Conservation (phyloP, 2,329 filamentous ascomycete species). For the Gaeumannomyces tritici region DNA sequence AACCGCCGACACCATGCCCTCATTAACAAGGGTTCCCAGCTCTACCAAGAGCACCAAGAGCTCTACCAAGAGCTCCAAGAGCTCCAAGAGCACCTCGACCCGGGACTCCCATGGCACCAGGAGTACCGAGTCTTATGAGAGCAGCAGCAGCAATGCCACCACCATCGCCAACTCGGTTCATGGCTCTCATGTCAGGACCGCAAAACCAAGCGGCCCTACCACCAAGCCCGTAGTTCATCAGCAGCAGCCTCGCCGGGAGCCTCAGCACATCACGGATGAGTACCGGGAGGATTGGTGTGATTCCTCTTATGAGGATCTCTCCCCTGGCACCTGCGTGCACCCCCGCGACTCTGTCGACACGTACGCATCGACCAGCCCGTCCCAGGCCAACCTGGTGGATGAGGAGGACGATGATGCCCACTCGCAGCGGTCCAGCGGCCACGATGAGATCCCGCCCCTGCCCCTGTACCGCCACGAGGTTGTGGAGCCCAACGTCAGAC, state of each 20-base stretch:
- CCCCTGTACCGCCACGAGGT: conserved; percentile 52
- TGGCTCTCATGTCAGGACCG: conserved; percentile 3
- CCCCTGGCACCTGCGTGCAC: conserved; percentile 31
- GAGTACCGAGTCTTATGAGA: conserved; percentile 8
- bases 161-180: conserved; percentile 4
- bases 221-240: not conserved
- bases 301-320: conserved; percentile 21
- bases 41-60: not conserved
- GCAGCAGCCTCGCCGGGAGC: not conserved
- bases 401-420: conserved; percentile 24
- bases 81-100: conserved; percentile 3
- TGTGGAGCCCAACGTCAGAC: conserved; percentile 55
- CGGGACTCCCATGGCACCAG: conserved; percentile 4
- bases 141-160: conserved; percentile 7
- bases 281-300: not conserved
- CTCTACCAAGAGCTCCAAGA: not conserved
- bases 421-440: conserved; percentile 15
- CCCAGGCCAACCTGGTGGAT: conserved; percentile 43
- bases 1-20: conserved; percentile 7
- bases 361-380: conserved; percentile 64
- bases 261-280: not conserved
- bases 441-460: conserved; percentile 38
- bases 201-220: not conserved
- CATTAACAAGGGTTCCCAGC: conserved; percentile 1
- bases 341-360: conserved; percentile 62